These are phyloP conservation scores for Brassica rapa DNA, from an alignment of 345 rosid genomes.

Conservation along the genomic window DNA sequence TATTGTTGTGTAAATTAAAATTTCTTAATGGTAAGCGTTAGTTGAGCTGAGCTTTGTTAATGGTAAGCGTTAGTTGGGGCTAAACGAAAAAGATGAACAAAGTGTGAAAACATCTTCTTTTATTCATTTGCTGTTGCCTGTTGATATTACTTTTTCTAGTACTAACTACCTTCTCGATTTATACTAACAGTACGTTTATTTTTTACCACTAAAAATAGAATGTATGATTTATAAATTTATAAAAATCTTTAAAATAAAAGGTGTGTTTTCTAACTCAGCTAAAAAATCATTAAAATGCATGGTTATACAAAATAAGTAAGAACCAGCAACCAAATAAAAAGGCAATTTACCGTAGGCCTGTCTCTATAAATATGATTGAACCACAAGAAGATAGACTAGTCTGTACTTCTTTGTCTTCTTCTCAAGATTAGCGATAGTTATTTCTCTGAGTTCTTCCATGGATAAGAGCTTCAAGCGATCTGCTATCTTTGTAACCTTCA, in stretches of 20 bases:
- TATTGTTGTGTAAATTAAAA: not conserved
- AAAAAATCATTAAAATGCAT: no score
- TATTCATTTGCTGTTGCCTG: not conserved
- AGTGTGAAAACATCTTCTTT: no score
- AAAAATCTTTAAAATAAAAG: no score
- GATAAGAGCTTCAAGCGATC: slow-evolving; percentile 14
- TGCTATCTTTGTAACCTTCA: slow-evolving; percentile 38
- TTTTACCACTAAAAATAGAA: not conserved
- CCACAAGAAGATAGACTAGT: not conserved
- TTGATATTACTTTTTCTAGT: not conserved
- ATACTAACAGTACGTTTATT: not conserved
- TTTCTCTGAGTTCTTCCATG: slow-evolving; percentile 8
- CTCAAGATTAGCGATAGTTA: not conserved
- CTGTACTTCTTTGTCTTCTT: not conserved
- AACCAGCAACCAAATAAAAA: not conserved
- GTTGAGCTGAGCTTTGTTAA: no score
- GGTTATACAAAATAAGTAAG: not conserved
- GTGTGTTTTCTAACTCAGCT: not conserved
- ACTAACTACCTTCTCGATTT: not conserved
- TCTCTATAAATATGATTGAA: not conserved
- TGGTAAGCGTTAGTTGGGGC: not conserved
- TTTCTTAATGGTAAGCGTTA: no score
- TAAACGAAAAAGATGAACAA: no score
- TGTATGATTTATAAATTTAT: not conserved
- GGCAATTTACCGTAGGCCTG: not conserved